Evolutionary conservation across 169 alveolate genomes (phyloP).

Genomic region (Plasmodium ovale): DNA sequence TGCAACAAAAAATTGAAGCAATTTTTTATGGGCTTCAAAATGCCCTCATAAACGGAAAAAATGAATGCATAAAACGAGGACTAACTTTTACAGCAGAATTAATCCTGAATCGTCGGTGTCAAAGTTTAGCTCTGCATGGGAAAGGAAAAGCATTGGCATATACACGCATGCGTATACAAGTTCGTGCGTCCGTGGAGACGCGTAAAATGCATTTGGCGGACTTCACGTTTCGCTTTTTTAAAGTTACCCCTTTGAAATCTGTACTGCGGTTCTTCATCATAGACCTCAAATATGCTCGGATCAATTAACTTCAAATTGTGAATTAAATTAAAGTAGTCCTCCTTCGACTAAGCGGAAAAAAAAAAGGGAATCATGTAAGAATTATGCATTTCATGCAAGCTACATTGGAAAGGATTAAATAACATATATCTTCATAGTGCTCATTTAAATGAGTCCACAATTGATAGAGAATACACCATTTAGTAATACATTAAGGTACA

Average conservation of each 20-base stretch:
- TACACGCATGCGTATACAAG: not conserved
- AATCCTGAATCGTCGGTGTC: slow-evolving; percentile 64
- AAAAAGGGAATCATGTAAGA: too few relatives aligned
- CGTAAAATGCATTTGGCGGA: slow-evolving; percentile 6
- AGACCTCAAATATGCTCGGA: slow-evolving; percentile 60
- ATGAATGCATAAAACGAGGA: not conserved
- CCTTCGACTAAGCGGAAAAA: slow-evolving; percentile 29
- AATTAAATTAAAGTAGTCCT: slow-evolving; percentile 41
- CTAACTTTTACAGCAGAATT: slow-evolving; percentile 15
- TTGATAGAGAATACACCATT: too few relatives aligned
- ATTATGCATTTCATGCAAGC: too few relatives aligned
- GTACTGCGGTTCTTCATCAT: slow-evolving; percentile 60
- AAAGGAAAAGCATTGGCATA: not conserved
- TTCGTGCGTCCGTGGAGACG: not conserved
- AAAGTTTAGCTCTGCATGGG: slow-evolving; percentile 26
- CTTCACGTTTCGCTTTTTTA: not conserved
- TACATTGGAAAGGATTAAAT: not conserved
- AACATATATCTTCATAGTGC: not conserved
- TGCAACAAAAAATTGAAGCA: too few relatives aligned
- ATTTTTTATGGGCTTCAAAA: slow-evolving; percentile 2
- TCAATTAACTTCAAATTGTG: slow-evolving; percentile 54
- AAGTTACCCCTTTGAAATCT: slow-evolving; percentile 30
- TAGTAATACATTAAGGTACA: too few relatives aligned
- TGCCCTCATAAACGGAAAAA: not conserved
- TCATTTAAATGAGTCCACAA: not conserved